Conservation (phyloP, 345 rosid species). For the Chamaenerion angustifolium region DNA sequence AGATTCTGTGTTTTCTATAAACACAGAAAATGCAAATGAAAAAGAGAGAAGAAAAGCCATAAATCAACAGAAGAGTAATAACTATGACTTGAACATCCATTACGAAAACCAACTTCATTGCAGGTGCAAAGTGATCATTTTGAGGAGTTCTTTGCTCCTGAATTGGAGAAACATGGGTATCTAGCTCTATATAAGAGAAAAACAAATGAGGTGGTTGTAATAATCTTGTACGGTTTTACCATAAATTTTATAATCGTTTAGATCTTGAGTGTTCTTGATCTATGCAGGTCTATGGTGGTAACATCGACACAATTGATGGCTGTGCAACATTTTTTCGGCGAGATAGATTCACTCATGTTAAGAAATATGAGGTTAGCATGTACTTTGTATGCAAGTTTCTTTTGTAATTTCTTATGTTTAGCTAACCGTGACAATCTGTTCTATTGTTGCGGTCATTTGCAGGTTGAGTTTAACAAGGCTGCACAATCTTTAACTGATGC, state of each 20-base stretch:
- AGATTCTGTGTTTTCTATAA: no score
- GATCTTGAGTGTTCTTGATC: no score
- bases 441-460: slow-evolving; percentile 5
- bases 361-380: slow-evolving; percentile 73
- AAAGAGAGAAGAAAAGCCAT: no score
- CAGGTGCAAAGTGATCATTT: slow-evolving; percentile 95
- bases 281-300: slow-evolving; percentile 62
- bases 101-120: slow-evolving; percentile 3
- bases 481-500: slow-evolving; percentile 97
- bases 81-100: not conserved
- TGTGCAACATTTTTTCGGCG: slow-evolving; percentile 93
- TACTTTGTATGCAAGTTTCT: slow-evolving; percentile 7
- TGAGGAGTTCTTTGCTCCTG: slow-evolving; percentile 80
- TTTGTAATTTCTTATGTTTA: not conserved
- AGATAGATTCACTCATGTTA: slow-evolving; percentile 92
- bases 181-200: slow-evolving; percentile 77
- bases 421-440: slow-evolving; percentile 3
- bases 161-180: slow-evolving; percentile 93
- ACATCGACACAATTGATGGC: slow-evolving; percentile 55
- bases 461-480: slow-evolving; percentile 99
- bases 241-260: no score
- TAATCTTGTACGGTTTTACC: not conserved
- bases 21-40: no score
- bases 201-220: slow-evolving; percentile 64
- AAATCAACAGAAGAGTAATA: not conserved